phyloP scores from a whole-genome alignment of 176 grass and related monocot genomes.

The Avena sativa region DNA sequence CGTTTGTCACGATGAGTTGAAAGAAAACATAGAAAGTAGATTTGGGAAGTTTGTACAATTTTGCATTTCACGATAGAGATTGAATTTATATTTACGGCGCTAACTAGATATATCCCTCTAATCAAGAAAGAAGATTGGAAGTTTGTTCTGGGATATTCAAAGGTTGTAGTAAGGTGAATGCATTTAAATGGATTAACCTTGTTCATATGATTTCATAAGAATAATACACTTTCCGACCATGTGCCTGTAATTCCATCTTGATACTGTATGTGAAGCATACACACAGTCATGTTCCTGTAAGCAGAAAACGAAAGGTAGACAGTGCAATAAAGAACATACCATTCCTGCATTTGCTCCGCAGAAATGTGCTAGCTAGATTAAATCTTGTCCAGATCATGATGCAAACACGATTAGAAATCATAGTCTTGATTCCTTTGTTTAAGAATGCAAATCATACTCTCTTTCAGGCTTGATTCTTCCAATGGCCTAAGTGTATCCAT shows the following conservation, averaged over 20 bases:
- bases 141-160: not conserved
- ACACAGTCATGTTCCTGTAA: not conserved
- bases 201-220: constrained; percentile 9
- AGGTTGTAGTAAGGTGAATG: not conserved
- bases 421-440: not conserved
- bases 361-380: not conserved
- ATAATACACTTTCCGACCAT: not conserved
- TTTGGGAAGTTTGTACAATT: not conserved
- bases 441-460: not conserved
- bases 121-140: not conserved
- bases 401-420: not conserved
- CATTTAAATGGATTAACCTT: not conserved
- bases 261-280: not conserved
- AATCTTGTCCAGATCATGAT: constrained; percentile 2
- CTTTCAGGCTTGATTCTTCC: not conserved
- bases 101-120: not conserved
- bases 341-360: not conserved
- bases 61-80: not conserved
- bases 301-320: not conserved
- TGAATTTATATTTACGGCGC: not conserved
- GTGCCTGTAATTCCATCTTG: not conserved
- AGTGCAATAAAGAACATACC: not conserved
- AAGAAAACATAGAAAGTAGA: not conserved
- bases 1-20: not conserved
- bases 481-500: not conserved